Evolutionary conservation across 345 rosid genomes (phyloP).

Genomic region (Arabidopsis suecica): DNA sequence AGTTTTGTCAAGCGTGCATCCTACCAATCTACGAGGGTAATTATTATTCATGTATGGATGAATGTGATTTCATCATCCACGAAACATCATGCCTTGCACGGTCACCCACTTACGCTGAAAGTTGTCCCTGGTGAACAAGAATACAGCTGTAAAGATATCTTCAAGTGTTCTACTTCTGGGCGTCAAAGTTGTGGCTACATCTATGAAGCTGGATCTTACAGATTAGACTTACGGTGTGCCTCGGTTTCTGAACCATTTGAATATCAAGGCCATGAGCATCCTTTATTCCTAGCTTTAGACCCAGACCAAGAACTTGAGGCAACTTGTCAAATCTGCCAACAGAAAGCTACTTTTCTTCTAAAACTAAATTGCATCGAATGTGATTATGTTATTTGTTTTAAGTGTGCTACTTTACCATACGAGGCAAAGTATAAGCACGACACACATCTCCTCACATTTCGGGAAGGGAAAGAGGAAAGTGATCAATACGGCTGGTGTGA

Average conservation of each 20-base stretch:
- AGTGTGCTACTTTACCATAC: background rate
- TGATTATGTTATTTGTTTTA: background rate
- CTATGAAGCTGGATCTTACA: background rate
- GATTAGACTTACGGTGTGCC: background rate
- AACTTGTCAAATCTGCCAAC: background rate
- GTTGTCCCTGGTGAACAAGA: background rate
- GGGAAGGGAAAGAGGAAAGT: background rate
- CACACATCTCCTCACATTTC: constrained; percentile 16
- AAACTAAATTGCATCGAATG: constrained; percentile 28
- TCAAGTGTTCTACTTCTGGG: background rate
- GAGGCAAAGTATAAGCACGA: constrained; percentile 24
- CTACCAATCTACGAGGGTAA: background rate
- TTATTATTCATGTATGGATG: constrained; percentile 12
- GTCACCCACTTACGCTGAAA: background rate
- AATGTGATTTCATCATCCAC: constrained; percentile 2
- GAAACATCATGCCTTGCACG: background rate
- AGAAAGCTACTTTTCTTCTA: background rate
- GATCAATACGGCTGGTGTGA: background rate
- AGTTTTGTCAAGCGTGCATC: background rate
- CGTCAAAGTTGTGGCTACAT: background rate
- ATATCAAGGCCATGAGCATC: constrained; percentile 20
- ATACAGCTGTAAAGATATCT: background rate
- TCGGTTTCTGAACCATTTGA: constrained; percentile 9
- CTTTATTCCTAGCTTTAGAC: background rate
- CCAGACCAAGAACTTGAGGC: background rate